Percentiles rank a stretch among this genome's conserved stretches.
These are phyloP conservation scores for Chaetomiaceae sp. DNA, from an alignment of 2,329 filamentous ascomycete species.

Conservation along the genomic window DNA sequence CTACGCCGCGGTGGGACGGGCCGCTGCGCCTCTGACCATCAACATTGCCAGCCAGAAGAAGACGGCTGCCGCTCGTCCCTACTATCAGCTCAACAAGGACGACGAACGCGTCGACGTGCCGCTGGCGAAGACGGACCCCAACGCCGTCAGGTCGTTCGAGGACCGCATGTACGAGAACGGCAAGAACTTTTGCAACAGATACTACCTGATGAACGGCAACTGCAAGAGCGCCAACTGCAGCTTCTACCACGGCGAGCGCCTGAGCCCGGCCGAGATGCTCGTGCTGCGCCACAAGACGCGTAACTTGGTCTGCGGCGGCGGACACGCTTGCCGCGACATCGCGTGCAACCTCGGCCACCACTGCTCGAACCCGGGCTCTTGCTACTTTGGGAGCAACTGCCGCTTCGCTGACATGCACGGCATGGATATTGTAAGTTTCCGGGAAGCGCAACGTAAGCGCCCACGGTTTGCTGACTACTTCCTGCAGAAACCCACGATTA, in stretches of 20 bases:
- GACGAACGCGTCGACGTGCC: conserved; percentile 29
- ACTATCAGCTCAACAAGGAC: conserved; percentile 27
- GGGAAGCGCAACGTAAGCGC: background rate
- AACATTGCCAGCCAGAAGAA: conserved; percentile 26
- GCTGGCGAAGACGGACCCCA: conserved; percentile 21
- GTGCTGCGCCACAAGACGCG: conserved; percentile 20
- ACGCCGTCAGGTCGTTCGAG: conserved; percentile 20
- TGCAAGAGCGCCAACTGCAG: conserved; percentile 20
- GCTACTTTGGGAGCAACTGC: conserved; percentile 19
- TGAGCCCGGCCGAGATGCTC: conserved; percentile 16
- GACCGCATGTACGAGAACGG: conserved; percentile 17
- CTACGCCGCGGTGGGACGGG: conserved; percentile 24
- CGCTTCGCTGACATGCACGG: conserved; percentile 21
- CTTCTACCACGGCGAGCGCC: conserved; percentile 18
- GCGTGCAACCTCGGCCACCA: conserved; percentile 23
- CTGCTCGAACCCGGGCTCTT: conserved; percentile 19
- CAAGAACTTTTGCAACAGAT: conserved; percentile 25
- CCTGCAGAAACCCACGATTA: conserved; percentile 19
- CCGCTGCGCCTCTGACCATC: conserved; percentile 19
- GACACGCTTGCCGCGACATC: conserved; percentile 16
- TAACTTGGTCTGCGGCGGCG: conserved; percentile 14
- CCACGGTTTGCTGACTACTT: conserved; percentile 1
- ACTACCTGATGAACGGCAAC: conserved; percentile 18
- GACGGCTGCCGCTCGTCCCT: conserved; percentile 15
- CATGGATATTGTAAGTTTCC: conserved; percentile 21